These are phyloP conservation scores for Candida palmyrensis DNA, from an alignment of 805 yeast species.

Conservation along the genomic window DNA sequence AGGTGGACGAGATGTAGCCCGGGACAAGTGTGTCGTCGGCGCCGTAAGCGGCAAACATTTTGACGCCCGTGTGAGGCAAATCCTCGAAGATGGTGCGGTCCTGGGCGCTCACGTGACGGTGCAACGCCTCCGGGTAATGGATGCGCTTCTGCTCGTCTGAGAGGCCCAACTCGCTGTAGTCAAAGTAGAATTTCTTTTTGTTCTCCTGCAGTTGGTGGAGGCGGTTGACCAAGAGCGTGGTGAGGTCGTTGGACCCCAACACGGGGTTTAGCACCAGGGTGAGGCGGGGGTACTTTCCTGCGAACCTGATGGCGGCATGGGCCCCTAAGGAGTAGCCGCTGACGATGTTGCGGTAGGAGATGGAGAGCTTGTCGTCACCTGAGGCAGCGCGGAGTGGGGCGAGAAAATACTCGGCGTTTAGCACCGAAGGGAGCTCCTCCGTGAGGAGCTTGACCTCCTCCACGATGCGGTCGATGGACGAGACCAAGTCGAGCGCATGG, in stretches of 20 bases:
- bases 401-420: conserved; percentile 26
- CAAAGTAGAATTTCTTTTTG: conserved; percentile 26
- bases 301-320: conserved; percentile 47
- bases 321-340: conserved; percentile 56
- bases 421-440: conserved; percentile 39
- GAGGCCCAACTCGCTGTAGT: conserved; percentile 30
- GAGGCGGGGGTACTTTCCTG: conserved; percentile 29
- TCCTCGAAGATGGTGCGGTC: conserved; percentile 28
- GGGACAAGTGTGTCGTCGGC: conserved; percentile 34
- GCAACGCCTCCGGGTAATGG: conserved; percentile 30
- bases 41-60: conserved; percentile 34
- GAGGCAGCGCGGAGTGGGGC: conserved; percentile 6
- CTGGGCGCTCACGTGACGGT: conserved; percentile 19
- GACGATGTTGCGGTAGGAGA: conserved; percentile 32
- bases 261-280: conserved; percentile 43
- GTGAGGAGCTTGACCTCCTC: conserved; percentile 40
- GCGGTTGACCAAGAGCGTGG: conserved; percentile 40
- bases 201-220: conserved; percentile 21
- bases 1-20: conserved; percentile 21
- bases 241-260: conserved; percentile 45
- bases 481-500: conserved; percentile 49
- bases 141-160: conserved; percentile 17
- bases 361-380: conserved; percentile 10
- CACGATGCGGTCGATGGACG: conserved; percentile 43
- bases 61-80: conserved; percentile 26